phyloP scores from a whole-genome alignment of 371 early-diverging fungal species.

The Mortierella sp. region DNA sequence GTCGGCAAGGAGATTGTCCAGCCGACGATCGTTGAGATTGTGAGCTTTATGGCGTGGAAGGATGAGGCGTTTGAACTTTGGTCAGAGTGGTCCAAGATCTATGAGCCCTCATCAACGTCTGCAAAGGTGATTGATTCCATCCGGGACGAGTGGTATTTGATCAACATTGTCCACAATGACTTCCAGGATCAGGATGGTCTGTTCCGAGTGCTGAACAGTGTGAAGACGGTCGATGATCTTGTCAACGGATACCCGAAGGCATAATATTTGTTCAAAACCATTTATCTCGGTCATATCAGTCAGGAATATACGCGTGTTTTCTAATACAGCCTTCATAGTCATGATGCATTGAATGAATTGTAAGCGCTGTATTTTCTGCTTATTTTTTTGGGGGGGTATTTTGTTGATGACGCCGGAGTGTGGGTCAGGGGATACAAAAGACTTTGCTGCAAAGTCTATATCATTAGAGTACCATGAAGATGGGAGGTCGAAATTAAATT shows the following conservation, averaged over 20 bases:
- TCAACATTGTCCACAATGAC: conserved; percentile 97
- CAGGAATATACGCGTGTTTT: no score
- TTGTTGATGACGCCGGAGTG: no score
- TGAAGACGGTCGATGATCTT: conserved; percentile 9
- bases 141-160: conserved; percentile 86
- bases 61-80: conserved; percentile 97
- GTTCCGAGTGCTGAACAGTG: conserved; percentile 74
- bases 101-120: conserved; percentile 71
- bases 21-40: conserved; percentile 94
- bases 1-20: conserved; percentile 97
- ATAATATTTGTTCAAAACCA: no score
- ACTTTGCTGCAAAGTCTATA: no score
- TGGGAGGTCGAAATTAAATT: no score
- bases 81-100: conserved; percentile 90
- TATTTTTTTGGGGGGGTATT: no score
- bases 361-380: no score
- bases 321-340: no score
- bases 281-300: no score
- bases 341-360: no score
- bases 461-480: no score
- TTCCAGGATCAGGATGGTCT: conserved; percentile 81
- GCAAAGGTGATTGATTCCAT: conserved; percentile 74
- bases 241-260: conserved; percentile 5
- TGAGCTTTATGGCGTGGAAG: conserved; percentile 97
- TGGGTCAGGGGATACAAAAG: no score